Evolutionary conservation across 2,329 filamentous ascomycete genomes (phyloP).

Genomic region (Cladosporium sp.): DNA sequence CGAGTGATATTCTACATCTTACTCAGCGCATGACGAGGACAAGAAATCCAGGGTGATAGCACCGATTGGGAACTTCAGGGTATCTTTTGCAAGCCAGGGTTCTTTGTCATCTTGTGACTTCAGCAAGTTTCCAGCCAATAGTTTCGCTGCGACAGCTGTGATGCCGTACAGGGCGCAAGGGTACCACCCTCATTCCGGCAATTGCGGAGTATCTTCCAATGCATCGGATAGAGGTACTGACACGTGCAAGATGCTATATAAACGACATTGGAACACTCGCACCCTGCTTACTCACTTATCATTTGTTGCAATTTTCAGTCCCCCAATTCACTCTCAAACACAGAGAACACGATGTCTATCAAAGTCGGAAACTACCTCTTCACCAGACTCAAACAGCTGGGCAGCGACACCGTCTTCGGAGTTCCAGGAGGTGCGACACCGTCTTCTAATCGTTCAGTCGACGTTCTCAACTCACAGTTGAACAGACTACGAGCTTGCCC

Average conservation of each 20-base stretch:
- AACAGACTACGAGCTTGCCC: conserved; percentile 32
- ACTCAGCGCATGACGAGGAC: no score
- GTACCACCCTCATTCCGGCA: no score
- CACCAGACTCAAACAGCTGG: conserved; percentile 37
- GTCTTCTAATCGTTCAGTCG: no score
- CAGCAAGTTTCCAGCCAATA: neutral
- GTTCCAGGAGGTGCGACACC: conserved; percentile 34
- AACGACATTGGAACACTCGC: neutral
- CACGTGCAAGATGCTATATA: no score
- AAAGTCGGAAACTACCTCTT: conserved; percentile 34
- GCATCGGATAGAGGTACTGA: no score
- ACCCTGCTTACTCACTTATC: neutral
- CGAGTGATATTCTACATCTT: no score
- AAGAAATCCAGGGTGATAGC: no score
- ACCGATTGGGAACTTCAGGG: no score
- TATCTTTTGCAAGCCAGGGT: no score
- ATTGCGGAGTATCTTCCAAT: no score
- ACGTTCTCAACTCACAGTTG: conserved; percentile 12
- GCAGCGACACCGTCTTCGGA: conserved; percentile 41
- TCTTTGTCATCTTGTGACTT: conserved; percentile 2
- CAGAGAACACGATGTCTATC: conserved; percentile 11
- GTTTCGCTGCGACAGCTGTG: neutral
- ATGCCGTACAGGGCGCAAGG: no score
- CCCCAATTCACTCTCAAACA: no score
- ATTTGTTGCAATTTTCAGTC: neutral